phyloP scores from a whole-genome alignment of 768 basidiomycete genomes.

The Russula virescens region DNA sequence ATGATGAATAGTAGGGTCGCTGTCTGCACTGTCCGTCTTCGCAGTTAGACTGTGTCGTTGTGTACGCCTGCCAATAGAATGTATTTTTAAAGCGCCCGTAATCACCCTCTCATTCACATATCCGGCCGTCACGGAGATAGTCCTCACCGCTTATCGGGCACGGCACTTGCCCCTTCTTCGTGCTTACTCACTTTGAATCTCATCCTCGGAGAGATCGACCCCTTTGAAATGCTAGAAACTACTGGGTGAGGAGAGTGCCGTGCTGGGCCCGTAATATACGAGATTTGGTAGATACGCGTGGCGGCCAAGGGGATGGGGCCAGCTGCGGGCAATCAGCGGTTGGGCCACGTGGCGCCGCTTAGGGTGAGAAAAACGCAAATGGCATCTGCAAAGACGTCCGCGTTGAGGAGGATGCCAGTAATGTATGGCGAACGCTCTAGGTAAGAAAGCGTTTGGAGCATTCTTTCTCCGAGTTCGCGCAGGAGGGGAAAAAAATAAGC shows the following conservation, averaged over 20 bases:
- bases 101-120: background rate
- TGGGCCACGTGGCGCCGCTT: background rate
- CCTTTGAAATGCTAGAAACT: constrained; percentile 45
- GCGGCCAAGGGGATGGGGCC: constrained; percentile 50
- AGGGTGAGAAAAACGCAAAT: background rate
- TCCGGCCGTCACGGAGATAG: background rate
- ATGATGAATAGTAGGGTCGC: background rate
- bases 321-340: constrained; percentile 30
- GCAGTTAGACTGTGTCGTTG: background rate
- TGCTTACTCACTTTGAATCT: background rate
- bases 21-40: background rate
- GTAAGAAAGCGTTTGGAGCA: background rate
- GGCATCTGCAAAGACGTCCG: constrained; percentile 75
- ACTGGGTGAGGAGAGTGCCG: constrained; percentile 55
- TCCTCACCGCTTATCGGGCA: background rate
- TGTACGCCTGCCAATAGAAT: background rate
- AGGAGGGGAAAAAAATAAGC: too few species aligned
- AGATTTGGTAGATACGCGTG: constrained; percentile 67
- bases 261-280: constrained; percentile 56
- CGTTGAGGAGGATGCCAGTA: constrained; percentile 73
- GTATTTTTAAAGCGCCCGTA: background rate
- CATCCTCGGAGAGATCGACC: constrained; percentile 42
- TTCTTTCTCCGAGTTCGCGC: too few species aligned
- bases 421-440: constrained; percentile 62
- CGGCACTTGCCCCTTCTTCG: background rate